These are phyloP conservation scores for Sporisorium exsertum DNA, from an alignment of 1,284 basidiomycete genomes.

Conservation along the genomic window DNA sequence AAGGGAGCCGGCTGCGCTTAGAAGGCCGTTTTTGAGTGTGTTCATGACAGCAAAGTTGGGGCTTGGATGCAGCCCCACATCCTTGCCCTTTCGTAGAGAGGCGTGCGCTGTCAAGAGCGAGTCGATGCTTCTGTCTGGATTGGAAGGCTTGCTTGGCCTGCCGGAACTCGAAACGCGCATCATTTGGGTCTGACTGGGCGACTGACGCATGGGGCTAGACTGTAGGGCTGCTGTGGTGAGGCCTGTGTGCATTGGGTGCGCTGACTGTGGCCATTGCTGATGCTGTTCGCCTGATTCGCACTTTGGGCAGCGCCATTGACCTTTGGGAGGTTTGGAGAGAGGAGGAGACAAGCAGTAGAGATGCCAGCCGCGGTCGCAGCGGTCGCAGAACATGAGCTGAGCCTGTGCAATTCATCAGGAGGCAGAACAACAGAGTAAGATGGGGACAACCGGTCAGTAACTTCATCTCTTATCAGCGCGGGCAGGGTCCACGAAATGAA, in stretches of 20 bases:
- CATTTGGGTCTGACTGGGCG: neutral
- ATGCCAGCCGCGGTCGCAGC: slow-evolving; percentile 96
- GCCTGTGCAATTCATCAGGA: slow-evolving; percentile 72
- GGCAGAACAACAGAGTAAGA: neutral
- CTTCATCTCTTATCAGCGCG: neutral
- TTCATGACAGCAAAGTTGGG: slow-evolving; percentile 41
- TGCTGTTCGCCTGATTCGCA: slow-evolving; percentile 46
- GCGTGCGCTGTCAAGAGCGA: slow-evolving; percentile 25
- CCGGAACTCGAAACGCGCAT: slow-evolving; percentile 27
- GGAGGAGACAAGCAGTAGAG: slow-evolving; percentile 83
- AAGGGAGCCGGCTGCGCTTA: slow-evolving; percentile 36
- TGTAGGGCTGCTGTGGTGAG: slow-evolving; percentile 1
- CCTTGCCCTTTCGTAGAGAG: slow-evolving; percentile 12
- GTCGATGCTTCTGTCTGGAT: slow-evolving; percentile 40
- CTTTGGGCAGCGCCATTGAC: slow-evolving; percentile 62
- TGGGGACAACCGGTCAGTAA: slow-evolving; percentile 7
- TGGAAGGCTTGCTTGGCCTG: slow-evolving; percentile 40
- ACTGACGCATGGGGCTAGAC: slow-evolving; percentile 1
- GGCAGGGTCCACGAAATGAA: slow-evolving; percentile 16
- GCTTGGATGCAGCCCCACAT: neutral
- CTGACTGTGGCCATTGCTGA: slow-evolving; percentile 7
- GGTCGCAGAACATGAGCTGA: slow-evolving; percentile 90
- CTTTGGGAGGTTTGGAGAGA: slow-evolving; percentile 60
- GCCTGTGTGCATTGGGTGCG: neutral
- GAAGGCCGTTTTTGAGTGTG: slow-evolving; percentile 37